Percentiles rank a stretch among this genome's conserved stretches.
Evolutionary conservation across 345 rosid species (phyloP).

Genomic region (Camelina neglecta): DNA sequence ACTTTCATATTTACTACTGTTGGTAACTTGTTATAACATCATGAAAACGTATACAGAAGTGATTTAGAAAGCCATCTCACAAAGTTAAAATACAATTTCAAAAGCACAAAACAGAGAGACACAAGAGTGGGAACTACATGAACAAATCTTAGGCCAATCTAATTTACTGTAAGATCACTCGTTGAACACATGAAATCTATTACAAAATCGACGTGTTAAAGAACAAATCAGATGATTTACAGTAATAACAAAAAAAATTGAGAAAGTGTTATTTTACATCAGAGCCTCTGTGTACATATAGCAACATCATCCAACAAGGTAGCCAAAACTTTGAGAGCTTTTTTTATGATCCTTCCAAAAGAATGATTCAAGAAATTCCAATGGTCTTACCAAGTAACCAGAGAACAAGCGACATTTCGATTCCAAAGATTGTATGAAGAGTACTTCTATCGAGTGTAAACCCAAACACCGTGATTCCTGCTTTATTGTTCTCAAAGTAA

Average conservation of each 20-base stretch:
- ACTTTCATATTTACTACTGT: too few relatives aligned
- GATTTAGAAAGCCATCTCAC: background rate
- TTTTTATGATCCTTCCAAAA: constrained; percentile 12
- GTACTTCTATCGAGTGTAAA: constrained; percentile 80
- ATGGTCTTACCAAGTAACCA: constrained; percentile 93
- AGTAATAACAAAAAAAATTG: constrained; percentile 6
- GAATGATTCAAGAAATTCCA: constrained; percentile 58
- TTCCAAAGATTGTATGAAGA: constrained; percentile 80
- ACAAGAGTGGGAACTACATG: background rate
- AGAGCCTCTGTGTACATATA: constrained; percentile 32
- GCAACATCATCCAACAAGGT: constrained; percentile 28
- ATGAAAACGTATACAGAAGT: too few relatives aligned
- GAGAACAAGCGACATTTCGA: constrained; percentile 84
- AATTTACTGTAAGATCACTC: constrained; percentile 30
- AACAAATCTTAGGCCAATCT: constrained; percentile 12
- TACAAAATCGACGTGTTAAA: constrained; percentile 23
- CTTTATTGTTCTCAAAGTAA: constrained; percentile 89
- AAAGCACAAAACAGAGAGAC: background rate
- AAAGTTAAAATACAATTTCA: constrained; percentile 11
- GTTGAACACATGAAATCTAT: constrained; percentile 17
- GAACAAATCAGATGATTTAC: constrained; percentile 37
- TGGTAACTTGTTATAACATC: too few relatives aligned
- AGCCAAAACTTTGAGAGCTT: constrained; percentile 27
- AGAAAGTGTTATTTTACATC: constrained; percentile 28
- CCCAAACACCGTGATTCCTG: constrained; percentile 89